Base-by-base conservation (phyloP, 768 basidiomycete species). In the Tulasnella sp. region DNA sequence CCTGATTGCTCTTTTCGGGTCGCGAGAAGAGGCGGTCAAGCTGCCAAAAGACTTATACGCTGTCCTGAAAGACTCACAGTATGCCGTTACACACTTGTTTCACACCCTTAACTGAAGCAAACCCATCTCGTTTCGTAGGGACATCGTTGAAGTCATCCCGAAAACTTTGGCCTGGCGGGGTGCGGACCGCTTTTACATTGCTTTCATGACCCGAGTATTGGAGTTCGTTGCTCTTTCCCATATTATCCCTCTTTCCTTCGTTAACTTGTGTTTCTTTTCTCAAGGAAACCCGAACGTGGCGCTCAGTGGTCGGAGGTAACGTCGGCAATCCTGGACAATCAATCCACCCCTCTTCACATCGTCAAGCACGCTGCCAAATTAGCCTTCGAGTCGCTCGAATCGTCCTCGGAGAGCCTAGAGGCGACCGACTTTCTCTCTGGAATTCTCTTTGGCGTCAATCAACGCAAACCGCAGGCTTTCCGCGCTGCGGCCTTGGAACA, bases 1-100 rank as follows among this genome's bases (percentile, higher is more conserved):
- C 0, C 82, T 89, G 0, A 84, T 94, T 32, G 89, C 91, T 1
- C 85, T 96, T 1, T 91, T 90, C 80, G 88, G 88, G 29, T 84
- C 89, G 11, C 92, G 95, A 83, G 85, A 88, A 20, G 86, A 88
- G 77, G 80, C 92, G 18, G 86, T 88, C 67, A 81, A 82, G 10
- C 84, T 93, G 26, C 84, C 86, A 20, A 82, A 87, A 86, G 48
- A 78, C 55, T 81, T 93, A 71, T 80, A 89, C 57, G 81, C 83
- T 73, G 85, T 91, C 75, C 80, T 86, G 90, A 78, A 44, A 16
- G 40, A n/a, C 39, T 10, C 74, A 13, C 26, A 18, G 77, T 78
- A 26, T 15, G 71, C 74, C 9, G 2, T 23, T 77, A 5, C 20
- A 18, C 1, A 9, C n/a, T 23, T 2, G 6, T 9, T 57, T 26